Base-by-base conservation (phyloP, 768 basidiomycete genomes). In the Psilocybe cubensis region DNA sequence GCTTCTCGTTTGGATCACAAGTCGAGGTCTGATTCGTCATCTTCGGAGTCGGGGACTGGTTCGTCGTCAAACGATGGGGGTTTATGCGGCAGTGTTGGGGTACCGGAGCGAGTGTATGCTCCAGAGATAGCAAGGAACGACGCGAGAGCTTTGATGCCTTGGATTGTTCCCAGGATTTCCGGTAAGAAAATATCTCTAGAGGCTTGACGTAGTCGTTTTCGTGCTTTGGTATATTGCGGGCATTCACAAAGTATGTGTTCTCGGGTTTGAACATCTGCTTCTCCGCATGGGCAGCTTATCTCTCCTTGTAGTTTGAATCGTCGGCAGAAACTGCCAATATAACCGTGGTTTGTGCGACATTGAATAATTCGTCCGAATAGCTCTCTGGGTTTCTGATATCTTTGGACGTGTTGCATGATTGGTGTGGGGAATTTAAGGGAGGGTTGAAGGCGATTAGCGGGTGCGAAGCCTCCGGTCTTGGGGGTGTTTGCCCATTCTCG, bases 311-410 rank as follows among this genome's bases (percentile, higher is more conserved):
- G 44, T 31, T 31, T 31, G 46, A 69, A 68, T 21, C 47, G 11
- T 2, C 24, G 48, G 44, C 66, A 65, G 55, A 70, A 74, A 58
- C 69, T 65, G 28, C 73, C 70, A 4, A 60, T 64, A 54, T 63
- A 67, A 12, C 41, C 60, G 43, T 72, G 72, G 4, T 70, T 68
- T 11, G 64, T 71, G 3, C 64, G 57, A 58, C 58, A 65, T 45
- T 70, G 71, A 1, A 63, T 47, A 1, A 69, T 28, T 12, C 66
- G 40, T 18, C 70, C 70, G 29, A 65, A 68, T 1, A 70, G n/a
- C 44, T 69, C 66, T 20, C 64, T 57, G 40, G 59, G 56, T 31
- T 25, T 29, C n/a, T 35, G 28, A 2, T 60, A 58, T 12, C 20
- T 14, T 23, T 14, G 23, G 46, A 61, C 59, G 40, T 60, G 56